Evolutionary conservation across 768 basidiomycete genomes (phyloP), one percentile per base, ranked within the genome.

Genomic region (Amanita muscaria): DNA sequence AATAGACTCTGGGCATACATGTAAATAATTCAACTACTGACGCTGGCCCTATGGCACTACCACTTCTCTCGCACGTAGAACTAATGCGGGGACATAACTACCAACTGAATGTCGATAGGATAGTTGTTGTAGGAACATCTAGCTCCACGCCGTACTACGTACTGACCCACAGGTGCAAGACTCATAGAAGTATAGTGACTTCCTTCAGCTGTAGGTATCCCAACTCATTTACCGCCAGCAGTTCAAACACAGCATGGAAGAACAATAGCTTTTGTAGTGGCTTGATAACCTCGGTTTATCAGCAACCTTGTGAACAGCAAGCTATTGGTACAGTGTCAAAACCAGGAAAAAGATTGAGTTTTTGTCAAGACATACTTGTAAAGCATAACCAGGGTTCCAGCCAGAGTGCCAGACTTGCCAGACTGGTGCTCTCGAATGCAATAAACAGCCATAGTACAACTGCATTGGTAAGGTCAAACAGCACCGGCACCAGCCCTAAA

Each of bases 231-330:
- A 99, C 96, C n/a, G 93, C 82, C 30, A 99, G 74, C 1, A 88
- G 92, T 65, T 99, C 96, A 53, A 92, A 98, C 0, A 89, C 96
- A 18, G 96, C 94, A 66, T 99, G 96, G 82, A 96, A 99, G 74
- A 98, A 98, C 4, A 92, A 96, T 5, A 99, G 66, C 88, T 89
- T 96, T 47, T 76, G 80, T 39, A 96, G 68, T 29, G 68, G 72
- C 0, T 73, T 70, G 0, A 77, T 71, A 10, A 97, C 77, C 87
- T 38, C 91, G 82, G 64, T 98, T 99, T 66, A 99, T 91, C 49
- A 98, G 70, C 45, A 98, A 66, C 4, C 96, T 96, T 5, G 94
- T 94, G 63, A 98, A 99, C 47, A 98, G 70, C 44, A 99, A 69
- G 60, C 94, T 98, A 56, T 14, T 33, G 15, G 5, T 32, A 41